Percentiles rank a stretch among this genome's conserved stretches.
Evolutionary conservation across 2,329 filamentous ascomycete genomes (phyloP).

Genomic region (Phyllosticta citrichinensis): DNA sequence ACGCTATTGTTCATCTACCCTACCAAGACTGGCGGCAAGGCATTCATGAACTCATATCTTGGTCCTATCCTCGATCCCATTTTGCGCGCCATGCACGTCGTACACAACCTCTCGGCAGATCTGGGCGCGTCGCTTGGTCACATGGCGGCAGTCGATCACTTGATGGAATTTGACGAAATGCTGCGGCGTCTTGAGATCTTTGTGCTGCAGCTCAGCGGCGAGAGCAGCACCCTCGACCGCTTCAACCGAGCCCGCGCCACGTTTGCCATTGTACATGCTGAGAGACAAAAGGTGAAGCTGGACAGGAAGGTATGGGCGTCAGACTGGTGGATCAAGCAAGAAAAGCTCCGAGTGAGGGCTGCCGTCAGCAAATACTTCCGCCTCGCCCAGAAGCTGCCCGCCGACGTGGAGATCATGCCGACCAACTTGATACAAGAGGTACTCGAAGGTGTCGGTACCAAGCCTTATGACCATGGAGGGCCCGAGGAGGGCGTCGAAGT

Average conservation of each 20-base stretch:
- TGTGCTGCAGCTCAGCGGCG: conserved; percentile 19
- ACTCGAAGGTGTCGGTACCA: conserved; percentile 46
- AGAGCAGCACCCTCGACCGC: conserved; percentile 20
- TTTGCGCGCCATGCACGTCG: conserved; percentile 48
- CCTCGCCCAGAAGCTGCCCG: conserved; percentile 32
- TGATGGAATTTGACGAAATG: conserved; percentile 46
- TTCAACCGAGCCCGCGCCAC: conserved; percentile 23
- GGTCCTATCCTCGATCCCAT: conserved; percentile 52
- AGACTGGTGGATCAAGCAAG: conserved; percentile 57
- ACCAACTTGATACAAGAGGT: conserved; percentile 50
- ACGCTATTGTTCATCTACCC: conserved; percentile 55
- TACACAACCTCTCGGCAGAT: conserved; percentile 49
- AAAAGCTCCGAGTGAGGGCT: conserved; percentile 48
- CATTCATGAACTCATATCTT: conserved; percentile 50
- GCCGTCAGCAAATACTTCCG: conserved; percentile 36
- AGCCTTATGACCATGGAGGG: conserved; percentile 37
- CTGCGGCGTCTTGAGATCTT: conserved; percentile 23
- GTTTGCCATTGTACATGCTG: conserved; percentile 40
- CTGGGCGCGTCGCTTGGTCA: conserved; percentile 44
- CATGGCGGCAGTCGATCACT: conserved; percentile 42
- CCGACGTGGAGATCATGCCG: conserved; percentile 38
- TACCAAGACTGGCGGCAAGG: conserved; percentile 45
- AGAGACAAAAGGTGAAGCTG: conserved; percentile 41
- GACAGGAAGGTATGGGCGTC: conserved; percentile 46
- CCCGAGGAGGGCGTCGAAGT: conserved; percentile 38